These are phyloP conservation scores for Alloascoidea africana DNA, from an alignment of 805 yeast species.

Conservation along the genomic window DNA sequence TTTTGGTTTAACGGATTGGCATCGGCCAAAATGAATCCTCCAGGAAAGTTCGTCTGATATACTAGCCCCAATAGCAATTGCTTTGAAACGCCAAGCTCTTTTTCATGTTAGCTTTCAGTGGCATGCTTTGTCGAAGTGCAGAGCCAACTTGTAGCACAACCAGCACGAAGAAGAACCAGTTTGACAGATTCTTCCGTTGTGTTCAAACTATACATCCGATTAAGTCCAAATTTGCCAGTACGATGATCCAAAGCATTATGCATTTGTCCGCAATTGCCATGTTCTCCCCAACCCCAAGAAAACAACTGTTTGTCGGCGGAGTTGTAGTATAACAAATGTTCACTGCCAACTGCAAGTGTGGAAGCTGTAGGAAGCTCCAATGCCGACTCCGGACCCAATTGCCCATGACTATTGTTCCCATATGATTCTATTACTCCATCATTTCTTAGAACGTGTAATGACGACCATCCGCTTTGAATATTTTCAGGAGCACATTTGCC, in stretches of 20 bases:
- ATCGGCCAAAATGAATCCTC: no score
- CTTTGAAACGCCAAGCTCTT: no score
- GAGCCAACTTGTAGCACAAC: slow-evolving; percentile 66
- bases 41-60: no score
- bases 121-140: no score
- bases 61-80: no score
- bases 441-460: slow-evolving; percentile 34
- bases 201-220: no score
- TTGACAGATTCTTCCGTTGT: slow-evolving; percentile 13
- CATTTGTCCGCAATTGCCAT: slow-evolving; percentile 73
- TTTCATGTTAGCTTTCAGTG: no score
- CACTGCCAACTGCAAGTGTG: slow-evolving; percentile 54
- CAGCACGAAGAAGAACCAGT: slow-evolving; percentile 28
- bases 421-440: slow-evolving; percentile 24
- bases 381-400: slow-evolving; percentile 28
- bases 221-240: no score
- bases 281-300: slow-evolving; percentile 99
- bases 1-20: no score
- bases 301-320: slow-evolving; percentile 21
- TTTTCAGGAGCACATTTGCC: slow-evolving; percentile 7
- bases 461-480: slow-evolving; percentile 63
- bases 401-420: slow-evolving; percentile 75
- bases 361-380: slow-evolving; percentile 3
- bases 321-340: slow-evolving; percentile 43
- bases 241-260: slow-evolving; percentile 12